Base-by-base conservation (phyloP, 1,139 yeast species). In the Lodderomyces oxycetoniae region DNA sequence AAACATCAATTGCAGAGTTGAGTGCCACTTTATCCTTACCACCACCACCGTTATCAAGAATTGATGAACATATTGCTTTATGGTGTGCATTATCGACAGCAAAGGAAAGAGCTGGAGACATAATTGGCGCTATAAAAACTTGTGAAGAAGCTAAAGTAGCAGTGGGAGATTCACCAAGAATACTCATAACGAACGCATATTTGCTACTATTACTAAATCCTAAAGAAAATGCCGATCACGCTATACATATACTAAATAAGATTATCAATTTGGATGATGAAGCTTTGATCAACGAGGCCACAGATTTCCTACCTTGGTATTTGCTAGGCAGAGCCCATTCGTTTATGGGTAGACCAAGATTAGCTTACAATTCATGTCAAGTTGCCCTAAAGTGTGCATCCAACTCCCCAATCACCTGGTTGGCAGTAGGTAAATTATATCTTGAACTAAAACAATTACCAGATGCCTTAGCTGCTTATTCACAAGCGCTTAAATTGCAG, bases 381-480 rank as follows among this genome's bases (percentile, higher is more conserved):
- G 61, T 67, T 26, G 79, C 84, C 2, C 55, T 79, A 35, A 63
- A 72, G 40, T 60, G 76, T 31, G 77, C 79, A 0, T 70, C 78
- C 13, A 60, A 63, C 23, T 67, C 72, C 10, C 77, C 84, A 12
- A 59, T 76, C 34, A 73, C 81, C 6, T 79, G 86, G 87, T 54
- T 79, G 26, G 77, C 81, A 0, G 77, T 79, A 16, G 87, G 85
- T 1, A 67, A 74, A 17, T 57, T 79, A 33, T 79, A 79, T 48
- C 54, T 79, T 38, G 71, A 70, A 42, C 59, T 77, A 46, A 72
- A 73, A 34, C 86, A 79, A 52, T 53, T 79, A 17, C 73, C 79
- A 3, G 86, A 79, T 47, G 79, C 86, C 0, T 57, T 79, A 33
- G 78, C 81, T 5, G 85, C 85, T 2, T 79, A 76, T 49, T 72